phyloP scores from a whole-genome alignment of 2,329 filamentous ascomycete species.

The Colletotrichum echinochloae region DNA sequence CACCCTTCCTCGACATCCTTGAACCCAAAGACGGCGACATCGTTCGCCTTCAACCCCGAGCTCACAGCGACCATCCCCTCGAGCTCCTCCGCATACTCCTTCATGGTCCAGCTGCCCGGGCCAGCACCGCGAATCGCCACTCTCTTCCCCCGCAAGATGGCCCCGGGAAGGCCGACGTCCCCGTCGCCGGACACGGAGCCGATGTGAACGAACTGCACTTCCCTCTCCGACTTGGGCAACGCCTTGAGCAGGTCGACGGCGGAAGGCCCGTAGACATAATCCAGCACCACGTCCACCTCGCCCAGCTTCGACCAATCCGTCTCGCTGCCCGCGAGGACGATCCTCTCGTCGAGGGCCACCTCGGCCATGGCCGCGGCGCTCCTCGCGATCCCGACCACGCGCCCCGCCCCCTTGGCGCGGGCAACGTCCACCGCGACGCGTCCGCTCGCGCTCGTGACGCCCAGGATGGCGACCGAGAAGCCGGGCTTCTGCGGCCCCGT shows the following conservation, averaged over 20 bases:
- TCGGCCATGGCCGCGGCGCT: slow-evolving; percentile 56
- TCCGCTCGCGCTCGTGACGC: slow-evolving; percentile 65
- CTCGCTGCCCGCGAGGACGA: slow-evolving; percentile 56
- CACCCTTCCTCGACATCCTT: slow-evolving; percentile 47
- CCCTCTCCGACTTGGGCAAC: slow-evolving; percentile 52
- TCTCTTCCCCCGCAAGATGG: slow-evolving; percentile 60
- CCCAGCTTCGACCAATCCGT: slow-evolving; percentile 60
- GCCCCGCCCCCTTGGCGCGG: slow-evolving; percentile 60
- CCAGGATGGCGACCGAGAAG: slow-evolving; percentile 64
- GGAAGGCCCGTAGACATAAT: slow-evolving; percentile 67
- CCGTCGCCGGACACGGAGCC: slow-evolving; percentile 56
- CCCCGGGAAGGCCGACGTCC: slow-evolving; percentile 54
- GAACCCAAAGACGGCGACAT: slow-evolving; percentile 43
- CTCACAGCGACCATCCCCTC: slow-evolving; percentile 46
- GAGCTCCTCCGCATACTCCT: slow-evolving; percentile 44
- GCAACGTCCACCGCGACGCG: slow-evolving; percentile 62
- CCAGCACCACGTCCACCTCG: slow-evolving; percentile 65
- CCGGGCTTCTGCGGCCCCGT: slow-evolving; percentile 52
- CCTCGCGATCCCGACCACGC: slow-evolving; percentile 64
- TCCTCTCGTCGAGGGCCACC: slow-evolving; percentile 58
- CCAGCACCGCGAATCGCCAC: slow-evolving; percentile 61
- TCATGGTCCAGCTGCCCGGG: slow-evolving; percentile 56
- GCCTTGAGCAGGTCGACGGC: slow-evolving; percentile 55
- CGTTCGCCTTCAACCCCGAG: slow-evolving; percentile 42
- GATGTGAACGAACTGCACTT: slow-evolving; percentile 66